phyloP scores from a whole-genome alignment of 2,329 filamentous ascomycete genomes.

The Diaporthe citriasiana region DNA sequence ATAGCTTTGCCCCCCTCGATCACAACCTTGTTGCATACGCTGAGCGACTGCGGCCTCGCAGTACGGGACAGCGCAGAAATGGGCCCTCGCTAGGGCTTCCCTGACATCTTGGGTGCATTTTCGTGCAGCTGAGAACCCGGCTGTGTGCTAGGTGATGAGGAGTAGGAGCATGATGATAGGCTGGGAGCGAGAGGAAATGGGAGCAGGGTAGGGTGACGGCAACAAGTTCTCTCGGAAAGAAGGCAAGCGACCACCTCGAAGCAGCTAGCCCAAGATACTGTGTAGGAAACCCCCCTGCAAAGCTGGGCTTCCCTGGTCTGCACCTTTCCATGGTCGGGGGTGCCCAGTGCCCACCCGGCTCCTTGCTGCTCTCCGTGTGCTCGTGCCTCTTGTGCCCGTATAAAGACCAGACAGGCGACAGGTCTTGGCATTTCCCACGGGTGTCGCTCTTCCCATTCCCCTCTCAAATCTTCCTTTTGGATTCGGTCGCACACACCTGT shows the following conservation, averaged over 20 bases:
- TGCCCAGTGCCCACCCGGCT: conserved; percentile 17
- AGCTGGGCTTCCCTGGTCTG: neutral
- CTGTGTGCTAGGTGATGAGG: neutral
- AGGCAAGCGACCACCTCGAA: conserved; percentile 19
- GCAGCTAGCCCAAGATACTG: conserved; percentile 5
- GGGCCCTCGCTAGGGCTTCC: conserved; percentile 6
- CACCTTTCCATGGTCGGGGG: neutral
- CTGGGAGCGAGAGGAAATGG: neutral
- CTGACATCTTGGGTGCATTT: neutral
- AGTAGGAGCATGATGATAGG: conserved; percentile 9
- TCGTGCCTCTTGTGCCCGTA: conserved; percentile 14
- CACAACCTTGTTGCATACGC: conserved; percentile 17
- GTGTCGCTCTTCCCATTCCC: conserved; percentile 1
- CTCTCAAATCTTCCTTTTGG: neutral
- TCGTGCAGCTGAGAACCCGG: conserved; percentile 4
- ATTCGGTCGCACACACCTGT: conserved; percentile 17
- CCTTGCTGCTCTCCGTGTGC: conserved; percentile 18
- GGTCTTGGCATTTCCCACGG: conserved; percentile 27
- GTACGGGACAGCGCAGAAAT: conserved; percentile 14
- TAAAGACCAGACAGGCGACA: conserved; percentile 10
- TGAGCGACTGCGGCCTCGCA: neutral
- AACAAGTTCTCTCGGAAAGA: conserved; percentile 14
- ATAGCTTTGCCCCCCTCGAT: neutral
- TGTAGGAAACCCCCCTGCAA: neutral
- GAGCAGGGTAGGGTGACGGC: conserved; percentile 6